Base-by-base conservation (phyloP, 352 stramenopile genomes). In the Phytophthora megakarya region DNA sequence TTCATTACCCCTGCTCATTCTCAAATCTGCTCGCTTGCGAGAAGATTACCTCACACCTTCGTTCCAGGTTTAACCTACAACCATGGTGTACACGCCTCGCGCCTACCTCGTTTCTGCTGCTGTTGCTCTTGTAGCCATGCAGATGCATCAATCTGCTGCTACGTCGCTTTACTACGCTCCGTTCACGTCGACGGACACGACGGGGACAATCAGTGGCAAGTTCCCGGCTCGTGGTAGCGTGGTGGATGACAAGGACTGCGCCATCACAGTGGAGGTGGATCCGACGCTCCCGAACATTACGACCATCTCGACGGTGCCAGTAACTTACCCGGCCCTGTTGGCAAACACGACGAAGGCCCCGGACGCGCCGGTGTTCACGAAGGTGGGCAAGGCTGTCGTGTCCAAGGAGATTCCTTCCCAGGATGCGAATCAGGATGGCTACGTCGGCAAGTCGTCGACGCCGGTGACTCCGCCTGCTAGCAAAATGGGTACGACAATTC, bases 281-380 rank as follows among this genome's bases (percentile, higher is more conserved):
- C 62, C 62, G 12, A 75, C 67, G 25, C 51, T 75, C 6, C 67
- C 62, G 2, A n/a, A 75, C 42, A 65, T 75, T 25, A 54, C 28
- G 0, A 68, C 67, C 3, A 75, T 75, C 22, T 51, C 55, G 32
- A 45, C 21, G 6, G 63, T 67, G 22, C 50, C 55, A 0, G 67
- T 70, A 33, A 52, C 18, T 7, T 67, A 26, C 43, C 15, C 30
- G 13, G 43, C 69, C 9, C 32, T 75, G 26, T 32, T 75, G 48
- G 46, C 44, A 11, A 75, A 68, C 39, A 7, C 23, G 19, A 47
- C 67, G 15, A 49, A 48, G 46, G 25, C 53, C 16, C 66, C 66
- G 8, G 21, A 21, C 4, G 49, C 71, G 16, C 61, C 67, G 1
- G 30, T 75, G 28, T 71, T 54, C 23, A 46, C 49, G 5, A 71